Percentiles rank a stretch among this genome's conserved stretches.
Evolutionary conservation across 2,329 filamentous ascomycete species (phyloP).

Genomic region (Colletotrichum liaoningense): DNA sequence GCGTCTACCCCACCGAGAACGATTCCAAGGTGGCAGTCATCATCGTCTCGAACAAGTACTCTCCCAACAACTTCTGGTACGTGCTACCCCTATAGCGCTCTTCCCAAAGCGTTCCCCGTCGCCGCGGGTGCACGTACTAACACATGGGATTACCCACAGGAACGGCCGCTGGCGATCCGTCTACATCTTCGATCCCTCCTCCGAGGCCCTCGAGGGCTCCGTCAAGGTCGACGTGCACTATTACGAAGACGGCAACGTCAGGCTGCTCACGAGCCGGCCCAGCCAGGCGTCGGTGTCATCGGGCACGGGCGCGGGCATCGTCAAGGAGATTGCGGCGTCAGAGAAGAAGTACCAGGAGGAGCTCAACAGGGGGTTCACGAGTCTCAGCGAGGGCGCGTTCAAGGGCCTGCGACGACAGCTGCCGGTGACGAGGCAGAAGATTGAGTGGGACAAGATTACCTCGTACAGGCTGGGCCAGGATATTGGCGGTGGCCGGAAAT

Average conservation of each 20-base stretch:
- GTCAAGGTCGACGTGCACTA: slow-evolving; percentile 98
- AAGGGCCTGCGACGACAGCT: slow-evolving; percentile 92
- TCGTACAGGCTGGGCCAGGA: slow-evolving; percentile 89
- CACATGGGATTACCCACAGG: slow-evolving; percentile 58
- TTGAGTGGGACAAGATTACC: slow-evolving; percentile 98
- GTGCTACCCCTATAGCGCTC: slow-evolving; percentile 25
- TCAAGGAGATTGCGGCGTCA: slow-evolving; percentile 79
- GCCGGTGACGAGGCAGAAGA: slow-evolving; percentile 97
- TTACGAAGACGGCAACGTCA: slow-evolving; percentile 98
- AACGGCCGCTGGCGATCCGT: slow-evolving; percentile 96
- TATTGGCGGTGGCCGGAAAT: slow-evolving; percentile 73
- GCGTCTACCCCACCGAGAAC: slow-evolving; percentile 83
- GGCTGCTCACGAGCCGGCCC: slow-evolving; percentile 88
- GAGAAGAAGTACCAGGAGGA: slow-evolving; percentile 98
- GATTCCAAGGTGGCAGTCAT: slow-evolving; percentile 83
- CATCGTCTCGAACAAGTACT: slow-evolving; percentile 96
- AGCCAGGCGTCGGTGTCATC: slow-evolving; percentile 71
- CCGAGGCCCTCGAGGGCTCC: slow-evolving; percentile 76
- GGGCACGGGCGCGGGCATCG: slow-evolving; percentile 74
- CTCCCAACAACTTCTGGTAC: slow-evolving; percentile 96
- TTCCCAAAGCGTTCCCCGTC: too few relatives aligned
- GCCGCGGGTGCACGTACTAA: neutral
- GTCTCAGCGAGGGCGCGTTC: slow-evolving; percentile 92
- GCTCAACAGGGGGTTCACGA: slow-evolving; percentile 89
- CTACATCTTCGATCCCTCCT: slow-evolving; percentile 82